A percentile compares a stretch with the other conserved stretches of the same genome.
These are phyloP conservation scores for Pichia sp. DNA, from an alignment of 1,139 yeast genomes.

Conservation along the genomic window DNA sequence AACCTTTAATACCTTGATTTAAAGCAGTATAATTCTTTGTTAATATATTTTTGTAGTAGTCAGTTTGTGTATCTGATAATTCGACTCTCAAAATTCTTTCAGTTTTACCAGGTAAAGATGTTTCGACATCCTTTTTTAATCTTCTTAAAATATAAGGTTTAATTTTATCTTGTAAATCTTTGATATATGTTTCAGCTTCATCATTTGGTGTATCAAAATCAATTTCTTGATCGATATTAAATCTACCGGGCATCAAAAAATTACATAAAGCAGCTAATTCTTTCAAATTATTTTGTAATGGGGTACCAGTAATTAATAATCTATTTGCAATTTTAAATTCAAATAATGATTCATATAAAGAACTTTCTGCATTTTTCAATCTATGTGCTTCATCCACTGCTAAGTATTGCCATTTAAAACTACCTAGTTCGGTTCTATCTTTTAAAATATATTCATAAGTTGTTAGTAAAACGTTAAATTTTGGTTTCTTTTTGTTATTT, in stretches of 20 bases:
- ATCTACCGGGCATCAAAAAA: slow-evolving; percentile 92
- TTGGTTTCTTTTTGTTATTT: slow-evolving; percentile 57
- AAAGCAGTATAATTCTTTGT: slow-evolving; percentile 89
- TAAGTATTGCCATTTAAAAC: slow-evolving; percentile 88
- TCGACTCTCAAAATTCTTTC: slow-evolving; percentile 95
- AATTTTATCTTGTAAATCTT: slow-evolving; percentile 73
- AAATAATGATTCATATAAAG: slow-evolving; percentile 79
- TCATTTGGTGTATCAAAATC: slow-evolving; percentile 86
- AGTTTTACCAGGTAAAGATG: slow-evolving; percentile 89
- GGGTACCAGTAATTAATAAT: slow-evolving; percentile 93
- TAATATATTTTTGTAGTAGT: slow-evolving; percentile 86
- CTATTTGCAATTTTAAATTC: slow-evolving; percentile 82
- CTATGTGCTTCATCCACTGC: slow-evolving; percentile 99
- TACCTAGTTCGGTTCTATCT: slow-evolving; percentile 74
- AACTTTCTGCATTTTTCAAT: slow-evolving; percentile 88
- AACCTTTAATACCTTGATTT: slow-evolving; percentile 72
- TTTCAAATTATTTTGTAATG: slow-evolving; percentile 89
- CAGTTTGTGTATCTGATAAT: slow-evolving; percentile 89
- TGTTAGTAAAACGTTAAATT: slow-evolving; percentile 82
- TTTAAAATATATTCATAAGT: slow-evolving; percentile 94
- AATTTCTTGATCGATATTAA: slow-evolving; percentile 74
- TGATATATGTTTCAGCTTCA: slow-evolving; percentile 82
- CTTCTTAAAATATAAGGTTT: slow-evolving; percentile 92
- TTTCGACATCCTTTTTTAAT: slow-evolving; percentile 94
- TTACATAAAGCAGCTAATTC: slow-evolving; percentile 94